phyloP scores from a whole-genome alignment of 306 rosid genomes.

The Sindora glabra region DNA sequence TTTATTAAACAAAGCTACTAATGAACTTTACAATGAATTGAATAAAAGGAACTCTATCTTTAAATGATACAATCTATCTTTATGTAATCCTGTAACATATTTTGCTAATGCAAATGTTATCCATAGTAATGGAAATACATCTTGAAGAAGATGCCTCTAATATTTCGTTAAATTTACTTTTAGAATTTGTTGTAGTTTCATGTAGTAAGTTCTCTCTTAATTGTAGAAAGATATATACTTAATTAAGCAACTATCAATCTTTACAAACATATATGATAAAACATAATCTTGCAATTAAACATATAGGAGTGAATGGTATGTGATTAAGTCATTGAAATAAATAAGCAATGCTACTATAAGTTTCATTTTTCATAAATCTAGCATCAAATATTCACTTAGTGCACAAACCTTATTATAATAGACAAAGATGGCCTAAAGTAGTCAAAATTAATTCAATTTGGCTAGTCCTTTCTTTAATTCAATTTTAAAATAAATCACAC shows the following conservation, averaged over 20 bases:
- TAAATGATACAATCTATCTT: slow-evolving; percentile 60
- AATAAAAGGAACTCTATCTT: background rate
- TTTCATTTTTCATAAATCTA: background rate
- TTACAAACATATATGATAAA: background rate
- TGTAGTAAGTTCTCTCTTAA: slow-evolving; percentile 48
- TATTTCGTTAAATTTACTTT: slow-evolving; percentile 84
- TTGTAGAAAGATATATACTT: background rate
- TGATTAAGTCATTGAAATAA: background rate
- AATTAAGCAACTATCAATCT: background rate
- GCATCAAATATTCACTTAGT: background rate
- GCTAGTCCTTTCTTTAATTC: background rate
- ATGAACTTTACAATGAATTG: background rate
- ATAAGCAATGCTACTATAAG: background rate
- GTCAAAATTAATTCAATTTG: background rate
- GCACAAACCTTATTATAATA: background rate
- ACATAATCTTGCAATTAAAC: background rate
- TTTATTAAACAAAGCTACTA: background rate
- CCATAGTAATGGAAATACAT: slow-evolving; percentile 98
- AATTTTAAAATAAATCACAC: background rate
- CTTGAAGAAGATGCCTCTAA: slow-evolving; percentile 87
- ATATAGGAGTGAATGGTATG: background rate
- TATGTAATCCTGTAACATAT: slow-evolving; percentile 94
- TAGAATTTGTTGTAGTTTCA: slow-evolving; percentile 44
- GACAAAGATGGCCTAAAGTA: background rate
- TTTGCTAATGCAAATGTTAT: slow-evolving; percentile 88